Base-by-base conservation (phyloP, 805 yeast species). In the Wickerhamiella australiensis region DNA sequence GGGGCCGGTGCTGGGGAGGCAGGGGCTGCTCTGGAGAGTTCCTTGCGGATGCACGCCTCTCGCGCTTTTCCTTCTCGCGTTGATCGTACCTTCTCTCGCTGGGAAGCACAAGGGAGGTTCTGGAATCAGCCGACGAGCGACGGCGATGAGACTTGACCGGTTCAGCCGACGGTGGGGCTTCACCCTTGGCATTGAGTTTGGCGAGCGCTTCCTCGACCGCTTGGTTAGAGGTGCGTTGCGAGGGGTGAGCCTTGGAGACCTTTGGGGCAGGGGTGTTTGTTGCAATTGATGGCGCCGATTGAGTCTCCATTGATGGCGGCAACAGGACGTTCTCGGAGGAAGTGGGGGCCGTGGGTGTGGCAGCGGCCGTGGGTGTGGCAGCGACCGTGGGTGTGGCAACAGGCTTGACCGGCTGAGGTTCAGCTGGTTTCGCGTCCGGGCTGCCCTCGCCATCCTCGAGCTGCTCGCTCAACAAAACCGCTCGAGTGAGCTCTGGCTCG, bases 181-280 rank as follows among this genome's bases (percentile, higher is more conserved):
- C 49, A 13, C 49, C 49, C 8, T 37, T 29, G 6, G 42, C 49
- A 20, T 21, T 35, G 17, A 46, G 37, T 20, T 17, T 20, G 20
- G 42, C 43, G 15, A 46, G 22, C 6, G 49, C 49, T 21, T 46
- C 49, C 37, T 46, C 49, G n/a, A 46, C 49, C 7, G 49, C 49
- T 15, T 46, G 42, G 37, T 46, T 46, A 2, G 49, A 40, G 20
- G 49, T 46, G 18, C 49, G 42, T 26, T 45, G 47, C 17, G 41
- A 33, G 4, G 41, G 29, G 35, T 45, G 41, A 20, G 33, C 31
- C 22, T 33, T 22, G 40, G 38, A 31, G 18, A 4, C 11, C 7
- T 17, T 22, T 5, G 27, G 17, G n/a, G 27, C n/a, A n/a, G n/a
- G n/a, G n/a, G n/a, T n/a, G n/a, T n/a, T n/a, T n/a, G n/a, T n/a